Base-by-base conservation (phyloP, 805 yeast genomes). In the Wickerhamiella lipophila region DNA sequence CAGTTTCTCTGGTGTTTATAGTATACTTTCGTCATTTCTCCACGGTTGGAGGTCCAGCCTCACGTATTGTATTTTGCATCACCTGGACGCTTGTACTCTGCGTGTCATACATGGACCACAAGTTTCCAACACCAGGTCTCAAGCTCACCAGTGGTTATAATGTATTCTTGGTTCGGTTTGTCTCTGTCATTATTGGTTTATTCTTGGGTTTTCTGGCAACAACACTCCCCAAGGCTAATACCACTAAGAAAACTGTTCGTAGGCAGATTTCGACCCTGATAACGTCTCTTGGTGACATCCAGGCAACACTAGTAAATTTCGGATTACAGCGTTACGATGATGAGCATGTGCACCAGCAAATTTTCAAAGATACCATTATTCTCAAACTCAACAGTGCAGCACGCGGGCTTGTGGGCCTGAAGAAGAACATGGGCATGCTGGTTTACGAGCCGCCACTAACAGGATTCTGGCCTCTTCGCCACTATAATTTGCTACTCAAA, bases 91-190 rank as follows among this genome's bases (percentile, higher is more conserved):
- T 65, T 16, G 64, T 63, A 6, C 46, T 59, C 7, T 66, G 65
- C 5, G 56, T 60, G 32, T 60, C 66, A 25, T 65, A 65, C 64
- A 55, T 52, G 27, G 54, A 56, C 8, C 55, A 54, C 3, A 58
- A 56, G 12, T 22, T 36, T 2, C 21, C 50, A 5, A 51, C 59
- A 1, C 47, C 53, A 0, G 54, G 56, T 1, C 50, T 51, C 13
- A 50, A 34, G 12, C 52, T 60, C 8, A 63, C 60, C 1, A 44
- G 43, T 6, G 68, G 68, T 2, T 64, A 53, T 47, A 44, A 52
- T 1, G 61, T 60, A n/a, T 66, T 67, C 1, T 64, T 66, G 66
- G 50, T 61, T 23, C 57, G 68, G 9, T 61, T 62, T 38, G 62
- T 59, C 5, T 57, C 61, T 3, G 67, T 62, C 6, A 38, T 57